Evolutionary conservation across 2,329 filamentous ascomycete genomes (phyloP).

Genomic region (Cladosporium cucumerinum): DNA sequence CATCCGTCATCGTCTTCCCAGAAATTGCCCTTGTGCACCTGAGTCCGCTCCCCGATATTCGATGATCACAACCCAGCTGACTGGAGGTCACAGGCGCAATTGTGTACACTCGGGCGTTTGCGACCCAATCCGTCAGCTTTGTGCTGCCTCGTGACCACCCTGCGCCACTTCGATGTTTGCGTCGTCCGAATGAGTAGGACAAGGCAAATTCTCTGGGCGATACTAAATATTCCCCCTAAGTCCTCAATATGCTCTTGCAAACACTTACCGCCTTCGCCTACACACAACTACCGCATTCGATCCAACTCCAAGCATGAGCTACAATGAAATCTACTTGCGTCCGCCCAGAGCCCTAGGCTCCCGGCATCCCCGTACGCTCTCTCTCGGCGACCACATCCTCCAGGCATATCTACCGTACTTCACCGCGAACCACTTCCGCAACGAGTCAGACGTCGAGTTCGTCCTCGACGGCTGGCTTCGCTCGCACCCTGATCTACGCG

Average conservation of each 20-base stretch:
- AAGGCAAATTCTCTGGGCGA: not conserved
- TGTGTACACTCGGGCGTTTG: not conserved
- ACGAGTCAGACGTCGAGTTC: conserved; percentile 5
- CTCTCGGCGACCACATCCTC: conserved; percentile 6
- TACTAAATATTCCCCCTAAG: not conserved
- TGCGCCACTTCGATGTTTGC: conserved; percentile 7
- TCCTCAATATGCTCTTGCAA: not conserved
- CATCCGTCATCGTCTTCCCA: not conserved
- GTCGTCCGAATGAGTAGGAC: not conserved
- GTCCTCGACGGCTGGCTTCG: conserved; percentile 11
- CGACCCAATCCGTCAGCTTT: not conserved
- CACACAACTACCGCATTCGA: not conserved
- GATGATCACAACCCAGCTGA: not conserved
- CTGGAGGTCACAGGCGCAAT: not conserved
- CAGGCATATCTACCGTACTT: conserved; percentile 9
- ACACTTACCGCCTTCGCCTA: not conserved
- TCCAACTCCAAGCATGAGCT: not conserved
- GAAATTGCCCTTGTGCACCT: not conserved
- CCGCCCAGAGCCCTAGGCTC: not conserved
- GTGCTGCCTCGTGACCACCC: conserved; percentile 7
- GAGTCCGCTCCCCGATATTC: not conserved
- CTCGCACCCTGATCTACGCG: not conserved
- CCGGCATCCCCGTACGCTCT: not conserved
- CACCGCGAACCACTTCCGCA: conserved; percentile 5
- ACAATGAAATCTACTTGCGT: not conserved